Base-by-base conservation (phyloP, 352 stramenopile species). In the Blastocystis sp. region DNA sequence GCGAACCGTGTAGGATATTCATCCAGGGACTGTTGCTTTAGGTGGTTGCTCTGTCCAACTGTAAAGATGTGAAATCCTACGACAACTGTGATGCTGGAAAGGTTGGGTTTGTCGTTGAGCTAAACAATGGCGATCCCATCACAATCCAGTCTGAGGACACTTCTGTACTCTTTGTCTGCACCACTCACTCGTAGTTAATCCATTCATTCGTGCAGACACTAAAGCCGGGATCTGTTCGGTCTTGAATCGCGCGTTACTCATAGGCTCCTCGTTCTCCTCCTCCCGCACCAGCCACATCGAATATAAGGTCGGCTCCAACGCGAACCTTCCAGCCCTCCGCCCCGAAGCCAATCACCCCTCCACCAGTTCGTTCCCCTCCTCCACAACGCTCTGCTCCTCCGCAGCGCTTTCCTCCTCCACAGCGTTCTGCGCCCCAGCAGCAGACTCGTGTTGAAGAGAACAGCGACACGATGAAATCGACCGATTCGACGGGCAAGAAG, bases 321-420 rank as follows among this genome's bases (percentile, higher is more conserved):
- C n/a, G n/a, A n/a, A n/a, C n/a, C n/a, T n/a, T n/a, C n/a, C n/a
- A n/a, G n/a, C n/a, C n/a, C n/a, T n/a, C n/a, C n/a, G n/a, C n/a
- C n/a, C n/a, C n/a, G n/a, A n/a, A n/a, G 7, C 59, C 45, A 57
- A 57, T 11, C 4, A 1, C 43, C 14, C 52, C 74, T 68, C 45
- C 74, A 14, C 45, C 74, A 9, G 66, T 84, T 28, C 74, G 66
- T 57, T 70, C 74, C 34, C 17, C 74, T 60, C 74, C 74, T 84
- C 74, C 74, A 3, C 54, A 43, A 2, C 74, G 74, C 28, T 54
- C 70, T 64, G 24, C 64, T 10, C 64, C 6, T 71, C 64, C 43
- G 24, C 64, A 48, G 34, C 64, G 21, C 64, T 38, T 52, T 10
- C 17, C 43, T 21, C 70, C 10, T 9, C 70, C n/a, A 11, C n/a